These are phyloP conservation scores for Phytophthora pseudosyringae DNA, from an alignment of 352 stramenopile species.

Conservation along the genomic window DNA sequence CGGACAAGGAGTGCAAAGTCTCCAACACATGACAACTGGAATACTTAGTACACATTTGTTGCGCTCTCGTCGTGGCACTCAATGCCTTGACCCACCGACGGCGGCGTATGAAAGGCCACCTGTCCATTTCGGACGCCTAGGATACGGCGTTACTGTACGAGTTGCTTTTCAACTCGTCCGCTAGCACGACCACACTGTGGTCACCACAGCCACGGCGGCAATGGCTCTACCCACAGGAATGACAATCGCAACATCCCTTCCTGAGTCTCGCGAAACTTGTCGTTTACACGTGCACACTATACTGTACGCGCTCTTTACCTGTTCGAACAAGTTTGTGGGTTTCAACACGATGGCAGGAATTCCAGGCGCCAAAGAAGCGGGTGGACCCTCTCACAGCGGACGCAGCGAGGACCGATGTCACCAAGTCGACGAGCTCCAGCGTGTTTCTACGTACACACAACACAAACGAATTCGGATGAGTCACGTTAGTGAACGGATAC, in stretches of 20 bases:
- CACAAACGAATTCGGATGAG: too few species aligned
- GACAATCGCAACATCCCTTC: conserved; percentile 37
- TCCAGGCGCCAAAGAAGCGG: neutral
- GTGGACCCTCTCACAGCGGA: conserved; percentile 3
- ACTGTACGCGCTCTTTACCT: neutral
- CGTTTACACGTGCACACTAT: neutral
- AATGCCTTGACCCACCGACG: too few species aligned
- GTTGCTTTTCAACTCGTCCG: conserved; percentile 9
- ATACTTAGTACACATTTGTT: neutral
- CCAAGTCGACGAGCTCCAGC: too few species aligned
- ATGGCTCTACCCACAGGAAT: conserved; percentile 33
- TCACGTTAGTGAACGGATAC: neutral
- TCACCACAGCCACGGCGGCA: neutral
- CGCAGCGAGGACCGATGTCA: neutral
- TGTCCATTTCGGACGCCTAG: conserved; percentile 8
- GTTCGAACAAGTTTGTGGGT: conserved; percentile 8
- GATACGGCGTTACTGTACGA: conserved; percentile 12
- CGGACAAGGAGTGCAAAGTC: conserved; percentile 16
- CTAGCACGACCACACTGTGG: neutral
- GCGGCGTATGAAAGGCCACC: conserved; percentile 1
- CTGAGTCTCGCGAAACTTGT: conserved; percentile 8
- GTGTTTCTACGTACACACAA: too few species aligned
- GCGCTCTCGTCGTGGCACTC: too few species aligned
- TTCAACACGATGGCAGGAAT: conserved; percentile 4
- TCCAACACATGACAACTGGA: conserved; percentile 1